Evolutionary conservation across 169 alveolate species (phyloP), one percentile per base, ranked within the genome.

Genomic region (Plasmodium gonderi): DNA sequence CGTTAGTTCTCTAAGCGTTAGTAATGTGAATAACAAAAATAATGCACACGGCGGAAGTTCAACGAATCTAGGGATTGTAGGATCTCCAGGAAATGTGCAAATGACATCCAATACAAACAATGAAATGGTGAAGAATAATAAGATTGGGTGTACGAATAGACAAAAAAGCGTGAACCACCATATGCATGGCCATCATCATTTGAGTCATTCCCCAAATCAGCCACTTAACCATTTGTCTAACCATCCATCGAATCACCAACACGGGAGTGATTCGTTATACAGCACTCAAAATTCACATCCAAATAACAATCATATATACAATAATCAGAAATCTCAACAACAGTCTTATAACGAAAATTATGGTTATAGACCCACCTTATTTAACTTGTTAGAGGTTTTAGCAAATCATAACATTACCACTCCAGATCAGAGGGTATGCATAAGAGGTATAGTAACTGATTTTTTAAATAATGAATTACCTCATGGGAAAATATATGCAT

Each of bases 361-460:
- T n/a, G 82, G 76, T 2, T 90, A 90, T 38, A 31, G 98, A n/a
- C 98, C 98, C 26, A 97, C 98, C 33, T 85, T 97, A n/a, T 96
- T 97, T 69, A 96, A 95, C 64, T 79, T 97, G 92, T 93, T 97
- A 38, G 97, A 95, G 79, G 98, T 95, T 36, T 76, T 97, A 74
- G 97, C 98, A 47, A 96, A 96, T 68, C 97, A 97, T 68, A 95
- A 96, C 54, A 93, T 97, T 42, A 97, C 99, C 0, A 97, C 99
- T 2, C 98, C 97, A 6, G 97, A 97, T 68, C 99, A 97, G 95
- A 87, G 99, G n/a, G 97, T 96, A 80, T 96, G 98, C 91, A 97
- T 97, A 44, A 91, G 99, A 36, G 98, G 97, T 23, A 94, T 96
- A 17, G 97, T 97, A 0, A 96, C 98, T 5, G 97, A 96, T 81